Evolutionary conservation across 2,329 filamentous ascomycete species (phyloP).

Genomic region (Aspergillus brunneoviolaceus): DNA sequence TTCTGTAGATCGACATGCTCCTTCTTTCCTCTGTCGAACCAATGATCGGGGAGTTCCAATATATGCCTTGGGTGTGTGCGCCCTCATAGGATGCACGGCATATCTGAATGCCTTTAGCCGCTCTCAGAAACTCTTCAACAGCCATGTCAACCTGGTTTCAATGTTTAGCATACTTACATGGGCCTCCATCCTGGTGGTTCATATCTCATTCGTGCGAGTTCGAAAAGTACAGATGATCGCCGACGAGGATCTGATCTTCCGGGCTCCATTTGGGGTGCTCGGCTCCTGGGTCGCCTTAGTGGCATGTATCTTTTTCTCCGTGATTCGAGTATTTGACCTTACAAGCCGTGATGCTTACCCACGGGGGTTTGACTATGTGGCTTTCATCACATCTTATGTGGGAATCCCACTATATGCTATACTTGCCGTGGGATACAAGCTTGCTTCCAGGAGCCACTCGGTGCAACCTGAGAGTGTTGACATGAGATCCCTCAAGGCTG

Average conservation of each 20-base stretch:
- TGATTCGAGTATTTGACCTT: conserved; percentile 77
- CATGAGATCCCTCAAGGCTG: conserved; percentile 67
- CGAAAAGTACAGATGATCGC: conserved; percentile 60
- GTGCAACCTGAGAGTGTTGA: conserved; percentile 61
- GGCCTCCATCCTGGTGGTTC: conserved; percentile 66
- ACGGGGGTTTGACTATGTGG: conserved; percentile 65
- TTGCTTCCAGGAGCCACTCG: conserved; percentile 53
- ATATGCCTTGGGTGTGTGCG: conserved; percentile 61
- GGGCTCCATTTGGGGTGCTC: conserved; percentile 66
- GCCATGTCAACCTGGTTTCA: conserved; percentile 66
- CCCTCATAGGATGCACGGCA: conserved; percentile 63
- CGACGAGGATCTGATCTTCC: conserved; percentile 59
- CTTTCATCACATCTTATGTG: conserved; percentile 72
- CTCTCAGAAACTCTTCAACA: conserved; percentile 57
- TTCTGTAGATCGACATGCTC: conserved; percentile 69
- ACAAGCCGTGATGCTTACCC: conserved; percentile 53
- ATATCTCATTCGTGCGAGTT: conserved; percentile 65
- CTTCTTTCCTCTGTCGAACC: conserved; percentile 66
- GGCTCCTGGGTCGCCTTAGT: conserved; percentile 67
- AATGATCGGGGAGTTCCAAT: conserved; percentile 69
- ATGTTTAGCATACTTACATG: conserved; percentile 66
- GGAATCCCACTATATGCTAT: conserved; percentile 72
- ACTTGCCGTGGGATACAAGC: conserved; percentile 67
- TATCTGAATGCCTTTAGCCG: conserved; percentile 63
- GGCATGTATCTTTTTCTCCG: conserved; percentile 68